Percentiles rank a stretch among this genome's conserved stretches.
These are phyloP conservation scores for Clitopilus hobsonii DNA, from an alignment of 768 basidiomycete species.

Conservation along the genomic window DNA sequence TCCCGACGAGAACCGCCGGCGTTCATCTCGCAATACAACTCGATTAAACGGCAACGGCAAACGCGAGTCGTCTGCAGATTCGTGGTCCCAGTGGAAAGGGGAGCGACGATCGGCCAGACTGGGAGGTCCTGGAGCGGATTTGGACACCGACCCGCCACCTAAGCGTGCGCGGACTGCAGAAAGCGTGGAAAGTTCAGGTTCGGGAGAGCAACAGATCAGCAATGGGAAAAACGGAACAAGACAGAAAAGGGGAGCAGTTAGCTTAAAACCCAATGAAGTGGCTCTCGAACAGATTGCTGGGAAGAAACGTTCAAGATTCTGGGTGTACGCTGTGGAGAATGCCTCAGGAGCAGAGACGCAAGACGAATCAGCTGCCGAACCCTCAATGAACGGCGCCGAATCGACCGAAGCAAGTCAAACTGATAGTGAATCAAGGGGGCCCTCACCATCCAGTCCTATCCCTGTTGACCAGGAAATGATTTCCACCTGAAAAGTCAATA, in stretches of 20 bases:
- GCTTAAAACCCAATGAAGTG: conserved; percentile 65
- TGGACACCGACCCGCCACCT: conserved; percentile 43
- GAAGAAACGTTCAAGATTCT: conserved; percentile 83
- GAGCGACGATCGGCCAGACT: conserved; percentile 70
- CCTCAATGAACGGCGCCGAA: conserved; percentile 10
- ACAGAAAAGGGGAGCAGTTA: conserved; percentile 56
- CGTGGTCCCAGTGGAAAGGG: conserved; percentile 61
- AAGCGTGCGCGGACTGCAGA: conserved; percentile 82
- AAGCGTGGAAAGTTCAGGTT: conserved; percentile 55
- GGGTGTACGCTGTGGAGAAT: conserved; percentile 83
- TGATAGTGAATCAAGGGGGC: not conserved
- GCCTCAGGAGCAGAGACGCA: conserved; percentile 18
- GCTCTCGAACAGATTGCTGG: conserved; percentile 74
- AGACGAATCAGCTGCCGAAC: conserved; percentile 10
- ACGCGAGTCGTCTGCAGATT: conserved; percentile 47
- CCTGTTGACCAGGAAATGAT: not conserved
- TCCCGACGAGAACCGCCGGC: conserved; percentile 33
- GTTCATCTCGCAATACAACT: conserved; percentile 48
- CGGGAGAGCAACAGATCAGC: conserved; percentile 35
- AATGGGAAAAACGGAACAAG: conserved; percentile 31
- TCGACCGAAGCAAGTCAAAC: not conserved
- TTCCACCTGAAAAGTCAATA: not conserved
- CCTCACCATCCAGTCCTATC: not conserved
- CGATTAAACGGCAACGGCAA: conserved; percentile 47
- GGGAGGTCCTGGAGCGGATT: conserved; percentile 49